A percentile compares a stretch with the other conserved stretches of the same genome.
phyloP scores from a whole-genome alignment of 192 early-diverging fungal genomes.

The Paraglomus brasilianum region DNA sequence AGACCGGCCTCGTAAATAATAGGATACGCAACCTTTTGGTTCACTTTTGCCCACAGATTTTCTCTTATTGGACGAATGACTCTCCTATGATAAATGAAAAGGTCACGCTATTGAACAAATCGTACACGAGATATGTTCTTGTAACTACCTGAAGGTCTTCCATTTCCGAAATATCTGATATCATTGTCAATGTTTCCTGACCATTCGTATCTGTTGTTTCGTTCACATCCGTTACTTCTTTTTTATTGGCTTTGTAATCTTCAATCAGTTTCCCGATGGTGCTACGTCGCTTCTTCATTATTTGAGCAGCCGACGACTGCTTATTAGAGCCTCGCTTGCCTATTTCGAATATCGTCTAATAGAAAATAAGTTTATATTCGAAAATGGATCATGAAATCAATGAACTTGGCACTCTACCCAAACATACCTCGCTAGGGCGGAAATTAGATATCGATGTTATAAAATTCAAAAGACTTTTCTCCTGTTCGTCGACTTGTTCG shows the following conservation, averaged over 20 bases:
- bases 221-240: conserved; percentile 36
- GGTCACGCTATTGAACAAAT: no score
- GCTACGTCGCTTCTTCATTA: conserved; percentile 67
- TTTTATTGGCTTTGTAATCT: conserved; percentile 22
- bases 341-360: conserved; percentile 89
- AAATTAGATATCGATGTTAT: conserved; percentile 76
- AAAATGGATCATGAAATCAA: conserved; percentile 3
- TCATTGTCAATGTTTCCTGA: neutral
- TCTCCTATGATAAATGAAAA: neutral
- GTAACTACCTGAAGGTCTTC: no score
- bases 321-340: conserved; percentile 82
- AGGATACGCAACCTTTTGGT: neutral
- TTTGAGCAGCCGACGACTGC: conserved; percentile 57
- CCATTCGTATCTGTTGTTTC: conserved; percentile 31
- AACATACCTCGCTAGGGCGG: conserved; percentile 67
- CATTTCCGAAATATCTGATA: no score
- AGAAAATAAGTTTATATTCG: conserved; percentile 10
- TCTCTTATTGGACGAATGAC: conserved; percentile 15
- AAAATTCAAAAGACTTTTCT: conserved; percentile 66
- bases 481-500: conserved; percentile 49
- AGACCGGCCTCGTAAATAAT: conserved; percentile 33
- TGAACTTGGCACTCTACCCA: no score
- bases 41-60: neutral
- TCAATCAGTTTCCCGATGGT: conserved; percentile 46
- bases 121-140: no score